Evolutionary conservation across 1,284 basidiomycete species (phyloP), one percentile per base, ranked within the genome.

Genomic region (Tylopilus orsonianus): DNA sequence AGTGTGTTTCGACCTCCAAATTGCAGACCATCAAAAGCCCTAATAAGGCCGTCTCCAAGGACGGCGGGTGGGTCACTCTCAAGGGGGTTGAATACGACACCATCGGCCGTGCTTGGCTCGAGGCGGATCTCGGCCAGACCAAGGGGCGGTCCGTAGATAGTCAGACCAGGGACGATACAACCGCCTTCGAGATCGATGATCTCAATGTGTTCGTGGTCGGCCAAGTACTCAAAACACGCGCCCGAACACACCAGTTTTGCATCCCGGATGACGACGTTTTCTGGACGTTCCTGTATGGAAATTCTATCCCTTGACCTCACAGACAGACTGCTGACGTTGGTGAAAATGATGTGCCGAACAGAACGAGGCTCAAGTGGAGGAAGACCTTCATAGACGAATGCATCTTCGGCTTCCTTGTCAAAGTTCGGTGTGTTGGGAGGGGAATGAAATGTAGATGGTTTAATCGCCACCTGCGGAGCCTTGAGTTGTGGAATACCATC

Each of bases 1-100:
- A 88, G 64, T 36, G 81, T 80, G 62, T 90, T 78, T 48, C 87
- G 77, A 10, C 84, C 87, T 14, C 75, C 77, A 58, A 90, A 92
- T 54, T 78, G 72, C 10, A 90, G 72, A 0, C 83, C 85, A 60
- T 93, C 90, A 35, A 79, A 75, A 2, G 83, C 87, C 40, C 78
- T 74, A 8, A 82, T 71, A 8, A 88, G 61, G 0, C 76, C 68
- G 48, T 80, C 76, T 43, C 75, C 69, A 24, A 82, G 56, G 14
- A 85, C 68, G 10, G 57, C 50, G 0, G 81, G 81, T 42, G 64
- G 54, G 5, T 75, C 66, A 0, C 53, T 48, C 18, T 51, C 52
- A 46, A 87, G 75, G 4, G 81, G 77, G 56, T 87, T 77, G 37
- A 71, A 74, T 13, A 73, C 70, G 1, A 50, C 49, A 9, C 90